Evolutionary conservation across 2,329 filamentous ascomycete species (phyloP), one percentile per base, ranked within the genome.

Genomic region (Cordyceps pruinosa): DNA sequence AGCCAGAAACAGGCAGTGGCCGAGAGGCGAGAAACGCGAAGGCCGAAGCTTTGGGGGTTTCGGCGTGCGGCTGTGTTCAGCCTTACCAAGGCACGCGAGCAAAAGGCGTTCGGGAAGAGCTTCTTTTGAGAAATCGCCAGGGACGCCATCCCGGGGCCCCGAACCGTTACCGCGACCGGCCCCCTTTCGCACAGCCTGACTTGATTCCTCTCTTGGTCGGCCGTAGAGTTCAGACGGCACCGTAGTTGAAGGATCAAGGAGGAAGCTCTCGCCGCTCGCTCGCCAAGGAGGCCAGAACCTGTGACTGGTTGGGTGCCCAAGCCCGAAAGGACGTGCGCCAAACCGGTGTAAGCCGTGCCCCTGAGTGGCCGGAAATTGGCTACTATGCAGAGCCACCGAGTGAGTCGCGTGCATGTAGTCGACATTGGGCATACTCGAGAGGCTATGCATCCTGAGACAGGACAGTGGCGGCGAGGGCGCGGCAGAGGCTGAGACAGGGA

Each of bases 131-230:
- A 12, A 26, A 46, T 13, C 17, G 21, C 30, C 5, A 35, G 17
- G 51, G 41, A 54, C 41, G 51, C 51, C 51, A 45, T 54, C 42
- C 51, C 51, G 51, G 9, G 19, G 7, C 6, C 39, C 51, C 39
- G 39, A 46, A 45, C 17, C 19, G 23, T 21, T 54, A 10, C 49
- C 49, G 49, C 28, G 19, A 30, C 15, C 46, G 7, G 19, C n/a
- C 26, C 25, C 26, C 9, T 37, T 5, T 42, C 25, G n/a, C 37
- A 19, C 19, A 45, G 21, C 10, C 17, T 37, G 3, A 3, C 19
- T 15, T 28, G 21, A 28, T 9, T 26, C 21, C 25, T 28, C 28
- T 4, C 17, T 15, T 35, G 51, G 10, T 15, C 15, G 34, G 15
- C 35, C 19, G n/a, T 39, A 34, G 34, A 5, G 23, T 26, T 30